Base-by-base conservation (phyloP, 768 basidiomycete genomes). In the Lactifluus hygrophoroides region DNA sequence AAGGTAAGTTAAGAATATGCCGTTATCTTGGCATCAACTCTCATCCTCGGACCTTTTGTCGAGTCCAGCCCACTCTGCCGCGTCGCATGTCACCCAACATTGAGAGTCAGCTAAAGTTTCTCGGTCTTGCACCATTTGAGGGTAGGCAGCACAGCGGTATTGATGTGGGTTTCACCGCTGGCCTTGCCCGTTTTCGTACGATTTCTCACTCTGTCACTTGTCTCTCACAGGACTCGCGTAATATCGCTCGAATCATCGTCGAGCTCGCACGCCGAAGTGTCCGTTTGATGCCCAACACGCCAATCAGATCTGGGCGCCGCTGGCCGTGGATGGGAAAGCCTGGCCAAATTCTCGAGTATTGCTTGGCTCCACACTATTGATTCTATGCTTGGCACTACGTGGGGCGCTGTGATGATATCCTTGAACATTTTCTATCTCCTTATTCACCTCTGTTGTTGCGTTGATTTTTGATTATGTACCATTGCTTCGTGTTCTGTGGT, bases 81-180 rank as follows among this genome's bases (percentile, higher is more conserved):
- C 61, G 64, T 43, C 67, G 71, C 25, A 60, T 66, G 32, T 70
- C 73, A 32, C 71, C 90, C 56, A 88, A 88, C 61, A 85, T 95
- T 54, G 70, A 82, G 37, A 79, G 79, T n/a, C 90, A 94, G 70
- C 75, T 96, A 47, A 76, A 77, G 35, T 76, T 77, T n/a, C 81
- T 97, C 43, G 80, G 78, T 10, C 73, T 97, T 46, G 77, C 80
- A 5, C 76, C 78, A 7, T 98, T 98, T 68, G 74, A 86, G 69
- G 94, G 95, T 21, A 81, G 88, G 65, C 77, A 83, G 55, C 95
- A 98, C 71, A 83, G 83, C 67, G 95, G 95, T 23, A 87, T 95
- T 35, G 92, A 94, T 72, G 94, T 94, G 61, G 76, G 89, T 83
- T 44, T 49, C 56, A 13, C 34, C 19, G 19, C 17, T 19, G 21